These are phyloP conservation scores for Umbelopsis isabellina DNA, from an alignment of 192 early-diverging fungal species.

Conservation along the genomic window DNA sequence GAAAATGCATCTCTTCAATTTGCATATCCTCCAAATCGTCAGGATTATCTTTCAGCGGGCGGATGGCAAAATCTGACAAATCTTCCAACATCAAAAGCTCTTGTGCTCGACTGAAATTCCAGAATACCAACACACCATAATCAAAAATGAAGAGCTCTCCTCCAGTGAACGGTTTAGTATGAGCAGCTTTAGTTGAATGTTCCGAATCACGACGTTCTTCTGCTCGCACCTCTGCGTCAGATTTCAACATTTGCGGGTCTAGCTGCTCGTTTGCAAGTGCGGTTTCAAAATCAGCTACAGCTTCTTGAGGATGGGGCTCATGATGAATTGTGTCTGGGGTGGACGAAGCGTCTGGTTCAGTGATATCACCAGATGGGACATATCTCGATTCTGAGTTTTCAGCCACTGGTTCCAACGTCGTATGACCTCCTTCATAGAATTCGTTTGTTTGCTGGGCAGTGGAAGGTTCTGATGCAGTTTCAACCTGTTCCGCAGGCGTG, in stretches of 20 bases:
- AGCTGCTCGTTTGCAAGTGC: not conserved
- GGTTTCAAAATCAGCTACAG: not conserved
- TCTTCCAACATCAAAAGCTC: constrained; percentile 56
- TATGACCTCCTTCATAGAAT: constrained; percentile 8
- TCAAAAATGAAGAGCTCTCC: constrained; percentile 63
- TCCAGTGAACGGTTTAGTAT: constrained; percentile 41
- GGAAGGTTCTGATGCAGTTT: not conserved
- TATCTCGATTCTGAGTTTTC: not conserved
- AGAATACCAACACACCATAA: constrained; percentile 63
- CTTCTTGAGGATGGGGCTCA: no score
- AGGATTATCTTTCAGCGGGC: constrained; percentile 45
- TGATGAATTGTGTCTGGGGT: not conserved
- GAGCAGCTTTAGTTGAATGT: constrained; percentile 10
- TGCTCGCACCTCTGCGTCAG: constrained; percentile 4
- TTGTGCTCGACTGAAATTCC: constrained; percentile 59
- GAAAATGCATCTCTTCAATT: constrained; percentile 80
- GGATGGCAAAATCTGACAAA: constrained; percentile 39
- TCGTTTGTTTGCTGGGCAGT: not conserved
- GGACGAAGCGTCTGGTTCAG: not conserved
- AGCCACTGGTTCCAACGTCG: not conserved
- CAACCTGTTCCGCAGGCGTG: not conserved
- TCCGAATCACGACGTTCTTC: constrained; percentile 16
- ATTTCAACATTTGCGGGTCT: constrained; percentile 2
- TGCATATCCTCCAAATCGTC: constrained; percentile 55
- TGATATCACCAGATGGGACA: not conserved